These are phyloP conservation scores for Hypoxylon sp. DNA, from an alignment of 2,329 filamentous ascomycete species.

Conservation along the genomic window DNA sequence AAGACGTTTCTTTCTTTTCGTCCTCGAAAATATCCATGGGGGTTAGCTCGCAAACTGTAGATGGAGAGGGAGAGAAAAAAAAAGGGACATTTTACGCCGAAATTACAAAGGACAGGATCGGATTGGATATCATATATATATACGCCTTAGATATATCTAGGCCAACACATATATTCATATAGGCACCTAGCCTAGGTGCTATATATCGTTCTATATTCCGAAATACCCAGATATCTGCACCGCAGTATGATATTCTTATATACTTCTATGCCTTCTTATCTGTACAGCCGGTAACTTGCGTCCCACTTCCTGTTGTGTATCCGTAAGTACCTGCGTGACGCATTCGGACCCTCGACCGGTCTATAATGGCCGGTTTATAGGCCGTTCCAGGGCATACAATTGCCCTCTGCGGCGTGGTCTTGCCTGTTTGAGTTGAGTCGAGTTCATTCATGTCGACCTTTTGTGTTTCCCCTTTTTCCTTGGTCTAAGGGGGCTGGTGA, in stretches of 20 bases:
- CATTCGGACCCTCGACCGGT: neutral
- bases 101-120: no score
- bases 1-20: no score
- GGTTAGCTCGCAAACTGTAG: neutral
- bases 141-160: neutral
- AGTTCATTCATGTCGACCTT: neutral
- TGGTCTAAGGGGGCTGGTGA: no score
- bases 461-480: no score
- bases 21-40: no score
- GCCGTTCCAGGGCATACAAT: neutral
- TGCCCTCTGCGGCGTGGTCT: neutral
- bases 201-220: neutral
- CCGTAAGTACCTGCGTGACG: neutral
- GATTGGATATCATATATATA: no score
- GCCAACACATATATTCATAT: neutral
- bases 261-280: conserved; percentile 19
- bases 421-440: no score
- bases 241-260: neutral
- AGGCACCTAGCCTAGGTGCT: conserved; percentile 1
- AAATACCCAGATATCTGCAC: conserved; percentile 23
- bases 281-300: conserved; percentile 10
- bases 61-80: no score
- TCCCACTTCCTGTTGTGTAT: conserved; percentile 3
- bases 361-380: conserved; percentile 1
- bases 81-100: no score